Conservation (phyloP, 371 early-diverging fungal species). For the Entomophthora muscae region DNA sequence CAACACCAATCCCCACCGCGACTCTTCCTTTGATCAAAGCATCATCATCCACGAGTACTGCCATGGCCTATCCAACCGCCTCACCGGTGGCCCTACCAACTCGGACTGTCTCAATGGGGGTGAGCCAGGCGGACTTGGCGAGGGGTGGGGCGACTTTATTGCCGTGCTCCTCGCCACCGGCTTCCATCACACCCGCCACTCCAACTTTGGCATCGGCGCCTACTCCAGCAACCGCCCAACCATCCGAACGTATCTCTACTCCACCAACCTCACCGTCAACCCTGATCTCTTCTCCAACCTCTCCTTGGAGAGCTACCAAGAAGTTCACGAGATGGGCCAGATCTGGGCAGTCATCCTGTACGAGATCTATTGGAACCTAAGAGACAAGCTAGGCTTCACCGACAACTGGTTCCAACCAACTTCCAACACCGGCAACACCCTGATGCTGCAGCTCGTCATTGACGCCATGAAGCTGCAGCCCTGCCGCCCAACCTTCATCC, state of each 20-base stretch:
- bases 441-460: conserved; percentile 71
- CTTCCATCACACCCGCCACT: conserved; percentile 25
- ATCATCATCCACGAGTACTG: conserved; percentile 85
- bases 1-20: conserved; percentile 39
- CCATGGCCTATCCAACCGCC: conserved; percentile 77
- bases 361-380: conserved; percentile 70
- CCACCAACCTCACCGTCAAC: conserved; percentile 58
- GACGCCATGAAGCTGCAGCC: conserved; percentile 89
- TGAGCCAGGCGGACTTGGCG: conserved; percentile 90
- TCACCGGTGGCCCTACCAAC: conserved; percentile 88
- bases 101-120: conserved; percentile 83
- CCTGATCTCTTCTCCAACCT: conserved; percentile 74
- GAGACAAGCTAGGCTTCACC: conserved; percentile 47
- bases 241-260: conserved; percentile 78
- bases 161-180: conserved; percentile 70
- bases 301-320: conserved; percentile 73
- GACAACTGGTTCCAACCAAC: conserved; percentile 26
- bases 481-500: conserved; percentile 73
- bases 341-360: conserved; percentile 91
- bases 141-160: conserved; percentile 92
- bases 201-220: conserved; percentile 64
- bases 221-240: conserved; percentile 66
- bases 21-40: too few relatives aligned
- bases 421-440: conserved; percentile 45
- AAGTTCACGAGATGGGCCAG: conserved; percentile 88